Evolutionary conservation across 208 protist genomes (phyloP).

Genomic region (Acanthamoeba sp.): DNA sequence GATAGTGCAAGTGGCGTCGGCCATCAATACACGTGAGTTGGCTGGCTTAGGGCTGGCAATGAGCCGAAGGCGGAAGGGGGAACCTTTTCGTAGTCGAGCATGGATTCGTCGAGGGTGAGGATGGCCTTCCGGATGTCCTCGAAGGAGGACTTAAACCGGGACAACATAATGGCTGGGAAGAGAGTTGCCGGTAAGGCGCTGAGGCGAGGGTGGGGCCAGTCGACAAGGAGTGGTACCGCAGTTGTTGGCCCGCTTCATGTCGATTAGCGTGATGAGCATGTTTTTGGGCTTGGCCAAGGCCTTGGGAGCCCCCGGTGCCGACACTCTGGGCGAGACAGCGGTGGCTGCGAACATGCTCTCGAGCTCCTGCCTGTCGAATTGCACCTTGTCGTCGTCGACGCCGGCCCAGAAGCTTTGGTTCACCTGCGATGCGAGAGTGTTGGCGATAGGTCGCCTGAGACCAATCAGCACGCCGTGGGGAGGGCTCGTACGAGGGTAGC

Average conservation of each 20-base stretch:
- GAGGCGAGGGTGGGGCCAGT: too few species aligned
- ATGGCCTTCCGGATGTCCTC: slow-evolving; percentile 70
- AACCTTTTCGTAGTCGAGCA: slow-evolving; percentile 59
- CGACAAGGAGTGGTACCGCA: slow-evolving; percentile 5
- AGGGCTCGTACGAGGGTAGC: not conserved
- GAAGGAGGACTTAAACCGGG: slow-evolving; percentile 61
- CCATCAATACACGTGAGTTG: too few species aligned
- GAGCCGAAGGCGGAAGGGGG: too few species aligned
- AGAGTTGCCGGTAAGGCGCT: not conserved
- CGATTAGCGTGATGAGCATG: slow-evolving; percentile 65
- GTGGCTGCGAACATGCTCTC: slow-evolving; percentile 37
- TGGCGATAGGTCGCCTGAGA: not conserved
- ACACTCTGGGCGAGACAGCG: not conserved
- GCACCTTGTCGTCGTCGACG: slow-evolving; percentile 51
- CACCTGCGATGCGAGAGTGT: not conserved
- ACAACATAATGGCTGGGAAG: slow-evolving; percentile 80
- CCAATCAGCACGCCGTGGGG: too few species aligned
- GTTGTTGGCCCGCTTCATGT: slow-evolving; percentile 75
- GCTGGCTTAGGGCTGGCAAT: too few species aligned
- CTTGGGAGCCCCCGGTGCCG: not conserved
- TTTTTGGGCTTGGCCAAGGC: not conserved
- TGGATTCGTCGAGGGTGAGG: slow-evolving; percentile 63
- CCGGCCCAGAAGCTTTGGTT: slow-evolving; percentile 68
- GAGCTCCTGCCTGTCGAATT: slow-evolving; percentile 27
- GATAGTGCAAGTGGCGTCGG: too few species aligned